Evolutionary conservation across 352 stramenopile species (phyloP).

Genomic region (Poterioochromonas sp.): DNA sequence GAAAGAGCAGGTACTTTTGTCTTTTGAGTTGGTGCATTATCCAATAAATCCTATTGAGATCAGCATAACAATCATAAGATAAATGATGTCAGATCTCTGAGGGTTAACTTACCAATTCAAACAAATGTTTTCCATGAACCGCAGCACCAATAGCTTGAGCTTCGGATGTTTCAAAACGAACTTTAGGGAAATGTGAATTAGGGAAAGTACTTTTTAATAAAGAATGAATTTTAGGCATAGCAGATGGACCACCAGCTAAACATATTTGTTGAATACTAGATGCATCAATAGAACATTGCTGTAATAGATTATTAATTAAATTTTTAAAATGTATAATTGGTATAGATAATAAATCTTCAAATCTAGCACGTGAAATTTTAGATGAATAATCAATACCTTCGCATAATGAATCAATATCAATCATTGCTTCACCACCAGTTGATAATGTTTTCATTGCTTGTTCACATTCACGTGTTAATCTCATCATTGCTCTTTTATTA

Average conservation of each 20-base stretch:
- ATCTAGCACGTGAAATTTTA: conserved; percentile 23
- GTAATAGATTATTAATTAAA: neutral
- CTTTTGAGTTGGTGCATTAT: neutral
- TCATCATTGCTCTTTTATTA: neutral
- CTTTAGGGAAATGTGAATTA: neutral
- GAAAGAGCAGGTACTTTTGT: neutral
- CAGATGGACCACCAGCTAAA: neutral
- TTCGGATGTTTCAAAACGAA: conserved; percentile 1
- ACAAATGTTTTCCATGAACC: neutral
- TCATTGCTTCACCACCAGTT: conserved; percentile 14
- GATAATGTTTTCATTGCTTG: conserved; percentile 4
- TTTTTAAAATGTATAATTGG: conserved; percentile 6
- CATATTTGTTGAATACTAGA: neutral
- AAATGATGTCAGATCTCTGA: neutral
- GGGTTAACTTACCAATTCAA: neutral
- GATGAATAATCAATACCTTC: conserved; percentile 24
- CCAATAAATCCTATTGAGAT: neutral
- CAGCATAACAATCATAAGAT: neutral
- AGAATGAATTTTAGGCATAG: neutral
- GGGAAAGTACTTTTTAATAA: neutral
- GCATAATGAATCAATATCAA: conserved; percentile 25
- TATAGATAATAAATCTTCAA: conserved; percentile 20
- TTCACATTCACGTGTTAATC: conserved; percentile 14
- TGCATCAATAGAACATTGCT: neutral
- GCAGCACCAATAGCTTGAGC: conserved; percentile 2